These are phyloP conservation scores for Eucalyptus victrix DNA, from an alignment of 345 rosid species.

Conservation along the genomic window DNA sequence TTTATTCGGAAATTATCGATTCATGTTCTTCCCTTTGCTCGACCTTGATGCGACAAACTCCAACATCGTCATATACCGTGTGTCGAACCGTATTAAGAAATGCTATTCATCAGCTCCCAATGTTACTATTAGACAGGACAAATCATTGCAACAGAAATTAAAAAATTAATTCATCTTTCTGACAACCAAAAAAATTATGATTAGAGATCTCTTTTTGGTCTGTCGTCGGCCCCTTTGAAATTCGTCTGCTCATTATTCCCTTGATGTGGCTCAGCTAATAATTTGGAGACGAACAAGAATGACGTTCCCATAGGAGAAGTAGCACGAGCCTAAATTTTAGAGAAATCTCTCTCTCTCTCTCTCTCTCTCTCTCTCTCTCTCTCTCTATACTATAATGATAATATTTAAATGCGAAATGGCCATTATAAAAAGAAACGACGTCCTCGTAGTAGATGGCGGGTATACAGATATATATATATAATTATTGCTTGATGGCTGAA, in stretches of 20 bases:
- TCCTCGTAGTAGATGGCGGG: not conserved
- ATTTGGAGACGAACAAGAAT: not conserved
- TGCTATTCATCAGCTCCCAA: not conserved
- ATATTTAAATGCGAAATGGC: not conserved
- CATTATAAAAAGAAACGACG: not conserved
- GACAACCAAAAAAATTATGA: not conserved
- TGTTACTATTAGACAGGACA: not conserved
- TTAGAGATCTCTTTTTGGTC: not conserved
- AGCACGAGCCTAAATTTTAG: not conserved
- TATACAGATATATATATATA: not conserved
- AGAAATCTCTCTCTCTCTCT: not conserved
- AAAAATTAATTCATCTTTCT: not conserved
- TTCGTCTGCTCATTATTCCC: not conserved
- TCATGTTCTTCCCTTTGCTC: not conserved
- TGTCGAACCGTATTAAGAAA: not conserved
- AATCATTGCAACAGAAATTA: not conserved
- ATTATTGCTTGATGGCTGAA: not conserved
- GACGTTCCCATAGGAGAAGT: not conserved
- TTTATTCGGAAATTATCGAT: not conserved
- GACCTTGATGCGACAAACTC: not conserved
- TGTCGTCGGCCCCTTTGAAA: not conserved
- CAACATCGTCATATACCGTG: not conserved
- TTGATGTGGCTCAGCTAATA: not conserved
- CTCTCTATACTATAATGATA: not conserved
- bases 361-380: not conserved